These are phyloP conservation scores for Exophiala aquamarina DNA, from an alignment of 2,329 filamentous ascomycete genomes.

Conservation along the genomic window DNA sequence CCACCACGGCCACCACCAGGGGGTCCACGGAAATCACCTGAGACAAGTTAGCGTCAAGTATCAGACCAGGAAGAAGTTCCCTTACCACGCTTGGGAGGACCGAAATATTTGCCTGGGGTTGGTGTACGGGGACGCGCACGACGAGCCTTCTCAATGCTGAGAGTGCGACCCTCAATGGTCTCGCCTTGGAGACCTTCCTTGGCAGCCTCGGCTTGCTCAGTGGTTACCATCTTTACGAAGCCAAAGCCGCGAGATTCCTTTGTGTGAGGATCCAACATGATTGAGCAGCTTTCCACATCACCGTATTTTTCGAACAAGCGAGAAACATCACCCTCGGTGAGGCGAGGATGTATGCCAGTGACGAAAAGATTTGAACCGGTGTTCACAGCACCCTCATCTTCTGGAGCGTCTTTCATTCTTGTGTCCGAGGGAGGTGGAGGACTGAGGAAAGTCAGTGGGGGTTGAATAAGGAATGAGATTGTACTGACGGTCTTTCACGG, in stretches of 20 bases:
- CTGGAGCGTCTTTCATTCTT: slow-evolving; percentile 44
- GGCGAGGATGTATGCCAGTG: slow-evolving; percentile 91
- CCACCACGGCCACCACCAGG: slow-evolving; percentile 38
- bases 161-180: slow-evolving; percentile 87
- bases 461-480: slow-evolving; percentile 1
- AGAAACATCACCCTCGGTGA: slow-evolving; percentile 85
- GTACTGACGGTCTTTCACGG: slow-evolving; percentile 54
- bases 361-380: slow-evolving; percentile 98
- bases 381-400: slow-evolving; percentile 76
- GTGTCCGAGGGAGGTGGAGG: slow-evolving; percentile 47
- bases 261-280: slow-evolving; percentile 98
- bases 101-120: slow-evolving; percentile 98
- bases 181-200: slow-evolving; percentile 96
- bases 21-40: slow-evolving; percentile 47
- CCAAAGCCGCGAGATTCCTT: slow-evolving; percentile 98
- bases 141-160: slow-evolving; percentile 98
- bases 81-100: slow-evolving; percentile 94
- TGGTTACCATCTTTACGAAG: slow-evolving; percentile 98
- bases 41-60: slow-evolving; percentile 27
- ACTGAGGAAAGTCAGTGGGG: slow-evolving; percentile 34
- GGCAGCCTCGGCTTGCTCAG: slow-evolving; percentile 92
- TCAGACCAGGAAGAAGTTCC: slow-evolving; percentile 23
- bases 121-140: slow-evolving; percentile 92
- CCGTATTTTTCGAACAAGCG: slow-evolving; percentile 98
- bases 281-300: slow-evolving; percentile 98